phyloP scores from a whole-genome alignment of 768 basidiomycete genomes.

The Boletus fagicola region DNA sequence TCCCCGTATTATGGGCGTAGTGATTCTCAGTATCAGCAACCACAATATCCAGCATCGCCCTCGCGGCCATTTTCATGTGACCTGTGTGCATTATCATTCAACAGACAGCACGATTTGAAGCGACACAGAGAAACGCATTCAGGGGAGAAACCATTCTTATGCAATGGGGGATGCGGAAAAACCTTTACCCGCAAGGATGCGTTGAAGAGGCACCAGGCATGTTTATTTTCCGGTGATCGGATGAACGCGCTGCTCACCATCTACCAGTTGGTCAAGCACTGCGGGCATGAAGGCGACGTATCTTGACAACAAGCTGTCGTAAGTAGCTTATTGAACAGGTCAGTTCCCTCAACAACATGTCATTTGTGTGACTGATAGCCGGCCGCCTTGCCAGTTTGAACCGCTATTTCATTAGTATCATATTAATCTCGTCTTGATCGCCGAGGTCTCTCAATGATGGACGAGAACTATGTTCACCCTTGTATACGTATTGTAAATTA shows the following conservation, averaged over 20 bases:
- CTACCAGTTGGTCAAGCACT: constrained; percentile 69
- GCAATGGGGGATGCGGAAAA: constrained; percentile 83
- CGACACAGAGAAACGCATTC: constrained; percentile 83
- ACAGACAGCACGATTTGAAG: constrained; percentile 82
- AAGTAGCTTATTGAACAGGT: constrained; percentile 17
- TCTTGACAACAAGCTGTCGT: constrained; percentile 24
- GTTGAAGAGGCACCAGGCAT: constrained; percentile 79
- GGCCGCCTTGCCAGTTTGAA: constrained; percentile 18
- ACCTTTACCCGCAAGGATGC: constrained; percentile 87
- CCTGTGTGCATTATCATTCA: constrained; percentile 78
- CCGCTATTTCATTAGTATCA: constrained; percentile 23
- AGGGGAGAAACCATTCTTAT: constrained; percentile 80
- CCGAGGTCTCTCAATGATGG: constrained; percentile 12
- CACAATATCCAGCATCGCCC: constrained; percentile 59
- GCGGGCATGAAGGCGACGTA: constrained; percentile 64
- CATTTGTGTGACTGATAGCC: constrained; percentile 22
- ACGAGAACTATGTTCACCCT: constrained; percentile 23
- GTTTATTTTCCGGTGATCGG: constrained; percentile 18
- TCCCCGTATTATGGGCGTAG: constrained; percentile 38
- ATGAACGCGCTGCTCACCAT: constrained; percentile 16
- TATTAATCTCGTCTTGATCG: constrained; percentile 25
- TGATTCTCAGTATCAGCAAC: constrained; percentile 23
- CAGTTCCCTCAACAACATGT: constrained; percentile 11
- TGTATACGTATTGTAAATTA: constrained; percentile 31
- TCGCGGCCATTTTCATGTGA: constrained; percentile 65